Evolutionary conservation across 805 yeast species (phyloP), one percentile per base, ranked within the genome.

Genomic region (Priceomyces medius): DNA sequence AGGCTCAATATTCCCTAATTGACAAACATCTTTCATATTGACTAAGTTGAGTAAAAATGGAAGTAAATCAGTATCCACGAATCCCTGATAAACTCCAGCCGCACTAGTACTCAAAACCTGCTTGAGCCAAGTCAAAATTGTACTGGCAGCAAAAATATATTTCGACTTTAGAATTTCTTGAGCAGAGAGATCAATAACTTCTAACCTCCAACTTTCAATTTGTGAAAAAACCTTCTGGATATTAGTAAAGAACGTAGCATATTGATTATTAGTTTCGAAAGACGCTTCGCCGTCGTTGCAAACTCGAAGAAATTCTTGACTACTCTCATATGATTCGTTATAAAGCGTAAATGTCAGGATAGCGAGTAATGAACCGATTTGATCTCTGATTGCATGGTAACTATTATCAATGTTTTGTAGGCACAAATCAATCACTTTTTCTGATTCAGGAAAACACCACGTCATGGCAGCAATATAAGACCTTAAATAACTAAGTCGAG

Each of bases 21-120:
- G 87, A 49, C 95, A 85, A 10, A 87, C 87, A 46, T 91, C 97
- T 45, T 87, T 81, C 69, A 85, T 75, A 34, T 73, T 75, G 38
- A 81, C 77, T 35, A 88, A 63, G 13, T 74, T 68, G 53, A 87
- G 67, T 42, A 88, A 64, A 46, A 86, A 81, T 20, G 96, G 96
- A 1, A 88, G 61, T 20, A 89, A 71, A 39, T 76, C 66, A 4
- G 49, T 40, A 12, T 49, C 63, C 28, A 84, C 61, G 41, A 77
- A 74, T 3, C 79, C 79, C 33, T 78, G 73, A 31, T 85, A 58
- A 7, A 79, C 64, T 0, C 71, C 56, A 1, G 83, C 79, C 32
- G 74, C 71, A 1, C 84, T 74, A 0, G 86, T 74, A 33, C 66
- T 67, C 40, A 81, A 61, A 41, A 80, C 66, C 37, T 74, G 77